Conservation (phyloP, 2,329 filamentous ascomycete genomes). For the Aspergillus quadricinctus region DNA sequence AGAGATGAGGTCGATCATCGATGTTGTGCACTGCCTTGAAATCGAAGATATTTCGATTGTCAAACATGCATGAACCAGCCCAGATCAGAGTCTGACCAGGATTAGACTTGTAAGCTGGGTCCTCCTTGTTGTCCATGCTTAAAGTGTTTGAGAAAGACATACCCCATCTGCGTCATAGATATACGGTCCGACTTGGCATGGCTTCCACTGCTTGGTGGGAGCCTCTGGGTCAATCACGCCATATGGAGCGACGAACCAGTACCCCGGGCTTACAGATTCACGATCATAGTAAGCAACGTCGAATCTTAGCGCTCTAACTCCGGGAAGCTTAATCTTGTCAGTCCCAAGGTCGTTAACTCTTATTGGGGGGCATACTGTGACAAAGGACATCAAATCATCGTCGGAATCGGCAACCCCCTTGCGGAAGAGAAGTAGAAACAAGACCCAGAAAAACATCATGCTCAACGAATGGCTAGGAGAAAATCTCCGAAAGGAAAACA, state of each 20-base stretch:
- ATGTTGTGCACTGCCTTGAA: constrained; percentile 44
- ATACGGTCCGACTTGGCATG: constrained; percentile 45
- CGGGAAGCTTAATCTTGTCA: constrained; percentile 19
- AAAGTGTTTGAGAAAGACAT: constrained; percentile 9
- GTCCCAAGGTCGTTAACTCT: neutral
- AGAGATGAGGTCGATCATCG: constrained; percentile 43
- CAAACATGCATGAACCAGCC: constrained; percentile 44
- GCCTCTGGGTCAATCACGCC: constrained; percentile 19
- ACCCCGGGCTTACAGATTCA: constrained; percentile 36
- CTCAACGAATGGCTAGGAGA: constrained; percentile 27
- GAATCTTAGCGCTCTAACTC: constrained; percentile 22
- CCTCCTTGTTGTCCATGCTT: neutral
- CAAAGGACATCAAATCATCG: constrained; percentile 33
- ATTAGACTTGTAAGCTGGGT: neutral
- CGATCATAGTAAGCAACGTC: constrained; percentile 25
- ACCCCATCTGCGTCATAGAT: constrained; percentile 48
- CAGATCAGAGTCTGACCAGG: constrained; percentile 39
- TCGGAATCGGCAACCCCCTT: constrained; percentile 19
- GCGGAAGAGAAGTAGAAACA: constrained; percentile 21
- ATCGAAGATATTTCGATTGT: constrained; percentile 46
- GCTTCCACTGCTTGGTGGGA: constrained; percentile 28
- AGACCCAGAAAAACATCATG: constrained; percentile 23
- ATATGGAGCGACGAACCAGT: constrained; percentile 49
- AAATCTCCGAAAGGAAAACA: constrained; percentile 11
- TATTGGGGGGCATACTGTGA: constrained; percentile 22